Percentiles rank a stretch among this genome's conserved stretches.
Evolutionary conservation across 495 filamentous ascomycete genomes (phyloP).

Genomic region (Penicillium coffeae): DNA sequence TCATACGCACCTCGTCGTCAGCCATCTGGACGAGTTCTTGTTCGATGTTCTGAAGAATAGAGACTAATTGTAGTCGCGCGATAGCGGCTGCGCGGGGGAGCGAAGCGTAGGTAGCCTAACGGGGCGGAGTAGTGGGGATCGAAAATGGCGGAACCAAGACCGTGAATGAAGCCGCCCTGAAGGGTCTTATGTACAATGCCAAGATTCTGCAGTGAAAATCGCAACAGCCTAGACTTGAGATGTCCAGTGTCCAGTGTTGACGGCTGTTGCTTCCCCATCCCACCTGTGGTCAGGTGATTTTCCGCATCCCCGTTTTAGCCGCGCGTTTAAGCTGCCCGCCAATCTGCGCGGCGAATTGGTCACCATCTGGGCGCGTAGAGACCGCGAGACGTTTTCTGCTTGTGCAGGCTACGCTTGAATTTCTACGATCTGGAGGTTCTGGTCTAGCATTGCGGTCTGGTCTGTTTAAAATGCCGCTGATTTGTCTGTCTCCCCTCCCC

Average conservation of each 20-base stretch:
- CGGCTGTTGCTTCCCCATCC: slow-evolving; percentile 19
- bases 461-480: slow-evolving; percentile 34
- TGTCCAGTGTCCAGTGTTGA: background rate
- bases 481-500: slow-evolving; percentile 30
- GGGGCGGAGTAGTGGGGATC: slow-evolving; percentile 2
- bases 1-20: slow-evolving; percentile 38
- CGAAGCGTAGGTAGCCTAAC: slow-evolving; percentile 12
- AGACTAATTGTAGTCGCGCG: slow-evolving; percentile 5
- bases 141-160: background rate
- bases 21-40: slow-evolving; percentile 26
- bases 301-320: slow-evolving; percentile 21
- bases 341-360: slow-evolving; percentile 4
- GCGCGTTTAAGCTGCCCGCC: slow-evolving; percentile 22
- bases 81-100: slow-evolving; percentile 7
- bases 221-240: background rate
- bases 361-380: background rate
- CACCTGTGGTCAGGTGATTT: slow-evolving; percentile 18
- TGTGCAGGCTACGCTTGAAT: background rate
- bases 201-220: background rate
- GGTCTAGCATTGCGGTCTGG: background rate
- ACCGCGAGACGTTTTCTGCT: background rate
- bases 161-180: background rate
- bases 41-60: background rate
- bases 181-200: slow-evolving; percentile 17
- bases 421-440: too few species aligned